phyloP scores from a whole-genome alignment of 1,284 basidiomycete genomes.

The Chalciporus sp. region DNA sequence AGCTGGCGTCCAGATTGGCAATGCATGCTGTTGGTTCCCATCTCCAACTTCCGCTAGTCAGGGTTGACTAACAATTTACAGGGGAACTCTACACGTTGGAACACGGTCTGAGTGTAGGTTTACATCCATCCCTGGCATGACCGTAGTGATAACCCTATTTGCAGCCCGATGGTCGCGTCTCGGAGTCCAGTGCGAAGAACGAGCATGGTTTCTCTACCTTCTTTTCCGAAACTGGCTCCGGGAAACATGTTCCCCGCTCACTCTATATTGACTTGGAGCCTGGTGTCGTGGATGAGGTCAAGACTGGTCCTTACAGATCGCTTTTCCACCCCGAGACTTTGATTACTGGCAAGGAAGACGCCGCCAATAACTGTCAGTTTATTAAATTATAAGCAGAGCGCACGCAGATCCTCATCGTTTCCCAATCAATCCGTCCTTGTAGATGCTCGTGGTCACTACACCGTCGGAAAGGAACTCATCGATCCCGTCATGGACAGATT shows the following conservation, averaged over 20 bases:
- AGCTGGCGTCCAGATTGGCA: conserved; percentile 95
- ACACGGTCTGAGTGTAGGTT: conserved; percentile 88
- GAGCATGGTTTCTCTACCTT: conserved; percentile 97
- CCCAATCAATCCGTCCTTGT: conserved; percentile 14
- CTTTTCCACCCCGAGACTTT: conserved; percentile 99
- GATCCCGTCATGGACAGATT: conserved; percentile 95
- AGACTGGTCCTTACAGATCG: conserved; percentile 90
- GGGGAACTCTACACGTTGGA: conserved; percentile 91
- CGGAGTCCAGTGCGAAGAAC: conserved; percentile 69
- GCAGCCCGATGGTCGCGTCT: conserved; percentile 90
- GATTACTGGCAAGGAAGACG: conserved; percentile 99
- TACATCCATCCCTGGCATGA: not conserved
- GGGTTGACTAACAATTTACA: conserved; percentile 26
- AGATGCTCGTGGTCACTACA: conserved; percentile 99
- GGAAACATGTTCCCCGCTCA: conserved; percentile 97
- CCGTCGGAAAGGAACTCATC: conserved; percentile 94
- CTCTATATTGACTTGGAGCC: conserved; percentile 98
- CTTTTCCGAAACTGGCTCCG: conserved; percentile 89
- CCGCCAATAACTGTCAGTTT: conserved; percentile 94
- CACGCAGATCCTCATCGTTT: conserved; percentile 12
- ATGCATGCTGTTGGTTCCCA: conserved; percentile 79
- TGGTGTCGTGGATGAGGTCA: conserved; percentile 95
- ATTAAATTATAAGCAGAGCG: conserved; percentile 14
- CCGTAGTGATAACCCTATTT: conserved; percentile 1
- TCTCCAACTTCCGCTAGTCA: not conserved